phyloP scores from a whole-genome alignment of 2,329 filamentous ascomycete species.

The Lanzia echinophila region DNA sequence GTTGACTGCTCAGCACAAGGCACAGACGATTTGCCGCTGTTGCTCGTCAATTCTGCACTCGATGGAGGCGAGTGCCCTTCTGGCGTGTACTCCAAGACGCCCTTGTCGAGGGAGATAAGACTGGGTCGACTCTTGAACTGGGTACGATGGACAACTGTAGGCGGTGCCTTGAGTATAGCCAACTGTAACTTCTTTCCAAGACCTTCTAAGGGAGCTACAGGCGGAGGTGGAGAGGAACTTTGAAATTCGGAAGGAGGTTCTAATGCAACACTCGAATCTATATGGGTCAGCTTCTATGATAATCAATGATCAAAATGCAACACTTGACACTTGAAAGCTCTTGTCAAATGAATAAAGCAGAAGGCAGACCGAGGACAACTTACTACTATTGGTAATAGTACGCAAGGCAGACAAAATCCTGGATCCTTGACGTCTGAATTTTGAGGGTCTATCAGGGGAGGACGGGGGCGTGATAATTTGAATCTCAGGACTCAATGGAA shows the following conservation, averaged over 20 bases:
- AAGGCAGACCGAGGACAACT: not conserved
- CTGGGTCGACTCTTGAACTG: constrained; percentile 34
- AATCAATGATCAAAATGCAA: not conserved
- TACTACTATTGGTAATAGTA: constrained; percentile 37
- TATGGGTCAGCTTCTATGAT: not conserved
- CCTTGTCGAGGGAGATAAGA: constrained; percentile 32
- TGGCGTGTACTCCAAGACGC: constrained; percentile 17
- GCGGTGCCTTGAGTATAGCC: constrained; percentile 34
- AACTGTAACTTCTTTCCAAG: constrained; percentile 33
- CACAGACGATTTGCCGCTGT: constrained; percentile 25
- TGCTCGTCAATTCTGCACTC: constrained; percentile 22
- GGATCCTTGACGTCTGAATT: constrained; percentile 36
- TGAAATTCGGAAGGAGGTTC: not conserved
- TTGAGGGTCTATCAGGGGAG: constrained; percentile 28
- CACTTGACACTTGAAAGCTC: too few species aligned
- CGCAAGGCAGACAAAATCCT: constrained; percentile 38
- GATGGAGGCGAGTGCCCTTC: constrained; percentile 22
- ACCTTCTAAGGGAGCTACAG: not conserved
- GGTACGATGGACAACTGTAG: constrained; percentile 38
- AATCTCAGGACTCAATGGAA: not conserved
- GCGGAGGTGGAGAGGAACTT: not conserved
- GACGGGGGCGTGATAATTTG: constrained; percentile 20
- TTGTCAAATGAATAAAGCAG: not conserved
- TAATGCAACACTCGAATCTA: not conserved
- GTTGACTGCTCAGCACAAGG: constrained; percentile 27